A percentile compares a stretch with the other conserved stretches of the same genome.
Conservation (phyloP, 2,329 filamentous ascomycete genomes). For the Ascocoryne sarcoides region DNA sequence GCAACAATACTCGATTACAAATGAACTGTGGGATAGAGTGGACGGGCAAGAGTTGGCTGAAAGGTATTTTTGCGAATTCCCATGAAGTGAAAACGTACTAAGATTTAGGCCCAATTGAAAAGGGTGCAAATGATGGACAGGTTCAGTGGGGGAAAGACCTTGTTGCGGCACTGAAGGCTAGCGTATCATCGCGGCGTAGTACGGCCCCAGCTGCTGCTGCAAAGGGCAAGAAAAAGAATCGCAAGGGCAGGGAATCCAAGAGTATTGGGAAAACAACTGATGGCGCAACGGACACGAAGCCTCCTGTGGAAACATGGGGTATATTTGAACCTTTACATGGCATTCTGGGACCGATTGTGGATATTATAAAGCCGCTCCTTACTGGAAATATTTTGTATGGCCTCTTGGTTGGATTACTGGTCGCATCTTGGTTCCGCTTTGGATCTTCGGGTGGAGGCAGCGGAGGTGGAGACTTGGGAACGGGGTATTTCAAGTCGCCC, state of each 20-base stretch:
- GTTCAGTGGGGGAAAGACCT: slow-evolving; percentile 73
- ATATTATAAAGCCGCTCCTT: slow-evolving; percentile 62
- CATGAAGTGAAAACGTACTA: slow-evolving; percentile 1
- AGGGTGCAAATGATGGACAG: slow-evolving; percentile 88
- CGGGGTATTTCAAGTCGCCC: slow-evolving; percentile 37
- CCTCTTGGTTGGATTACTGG: slow-evolving; percentile 62
- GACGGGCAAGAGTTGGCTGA: slow-evolving; percentile 97
- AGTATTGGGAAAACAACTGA: slow-evolving; percentile 33
- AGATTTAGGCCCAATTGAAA: slow-evolving; percentile 77
- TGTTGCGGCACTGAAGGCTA: slow-evolving; percentile 62
- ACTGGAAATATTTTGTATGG: slow-evolving; percentile 71
- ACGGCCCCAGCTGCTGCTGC: slow-evolving; percentile 38
- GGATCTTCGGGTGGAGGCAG: slow-evolving; percentile 34
- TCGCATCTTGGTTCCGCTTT: slow-evolving; percentile 66
- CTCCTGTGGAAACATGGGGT: slow-evolving; percentile 56
- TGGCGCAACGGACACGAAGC: slow-evolving; percentile 26
- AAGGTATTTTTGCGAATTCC: slow-evolving; percentile 48
- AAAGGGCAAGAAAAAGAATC: slow-evolving; percentile 47
- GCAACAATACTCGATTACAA: slow-evolving; percentile 74
- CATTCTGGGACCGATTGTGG: slow-evolving; percentile 59
- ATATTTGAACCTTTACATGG: slow-evolving; percentile 68
- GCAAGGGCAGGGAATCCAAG: slow-evolving; percentile 36
- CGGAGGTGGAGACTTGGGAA: slow-evolving; percentile 31
- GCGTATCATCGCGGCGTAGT: slow-evolving; percentile 57
- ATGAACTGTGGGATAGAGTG: slow-evolving; percentile 91